Conservation (phyloP, 2,329 filamentous ascomycete genomes). For the Claviceps quebecensis region DNA sequence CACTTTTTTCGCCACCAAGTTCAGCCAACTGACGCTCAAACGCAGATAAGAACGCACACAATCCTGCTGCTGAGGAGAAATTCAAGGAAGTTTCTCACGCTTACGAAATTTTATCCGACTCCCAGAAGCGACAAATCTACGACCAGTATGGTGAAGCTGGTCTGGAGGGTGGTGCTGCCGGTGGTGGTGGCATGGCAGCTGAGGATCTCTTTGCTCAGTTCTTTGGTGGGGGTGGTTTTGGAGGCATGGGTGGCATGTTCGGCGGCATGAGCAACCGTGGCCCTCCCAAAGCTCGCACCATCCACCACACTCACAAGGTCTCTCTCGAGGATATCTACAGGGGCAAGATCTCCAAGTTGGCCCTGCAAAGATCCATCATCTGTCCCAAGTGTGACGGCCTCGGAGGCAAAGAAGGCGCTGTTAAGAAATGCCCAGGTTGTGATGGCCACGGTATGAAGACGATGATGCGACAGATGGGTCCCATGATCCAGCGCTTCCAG, state of each 20-base stretch:
- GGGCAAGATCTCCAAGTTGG: conserved; percentile 94
- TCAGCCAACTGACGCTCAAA: not conserved
- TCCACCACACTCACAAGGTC: conserved; percentile 97
- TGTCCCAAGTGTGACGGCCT: conserved; percentile 88
- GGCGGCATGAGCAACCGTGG: conserved; percentile 63
- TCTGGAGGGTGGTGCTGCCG: conserved; percentile 72
- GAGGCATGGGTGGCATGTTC: conserved; percentile 59
- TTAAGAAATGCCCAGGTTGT: conserved; percentile 81
- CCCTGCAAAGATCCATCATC: conserved; percentile 92
- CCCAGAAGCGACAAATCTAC: conserved; percentile 83
- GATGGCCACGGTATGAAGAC: conserved; percentile 97
- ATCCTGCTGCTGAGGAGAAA: conserved; percentile 86
- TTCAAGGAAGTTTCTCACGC: conserved; percentile 97
- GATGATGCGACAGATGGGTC: conserved; percentile 99
- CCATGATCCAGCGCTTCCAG: conserved; percentile 99
- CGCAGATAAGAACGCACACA: conserved; percentile 88
- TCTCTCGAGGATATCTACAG: conserved; percentile 96
- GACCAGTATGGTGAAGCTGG: conserved; percentile 97
- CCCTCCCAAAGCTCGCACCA: conserved; percentile 80
- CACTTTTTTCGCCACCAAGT: not conserved
- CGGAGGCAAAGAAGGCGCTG: conserved; percentile 95
- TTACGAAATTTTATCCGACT: conserved; percentile 86
- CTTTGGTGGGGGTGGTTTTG: conserved; percentile 64
- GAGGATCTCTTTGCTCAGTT: conserved; percentile 96
- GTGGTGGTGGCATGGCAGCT: conserved; percentile 73